These are phyloP conservation scores for Phytopythium kandeliae DNA, from an alignment of 352 stramenopile species.

Conservation along the genomic window DNA sequence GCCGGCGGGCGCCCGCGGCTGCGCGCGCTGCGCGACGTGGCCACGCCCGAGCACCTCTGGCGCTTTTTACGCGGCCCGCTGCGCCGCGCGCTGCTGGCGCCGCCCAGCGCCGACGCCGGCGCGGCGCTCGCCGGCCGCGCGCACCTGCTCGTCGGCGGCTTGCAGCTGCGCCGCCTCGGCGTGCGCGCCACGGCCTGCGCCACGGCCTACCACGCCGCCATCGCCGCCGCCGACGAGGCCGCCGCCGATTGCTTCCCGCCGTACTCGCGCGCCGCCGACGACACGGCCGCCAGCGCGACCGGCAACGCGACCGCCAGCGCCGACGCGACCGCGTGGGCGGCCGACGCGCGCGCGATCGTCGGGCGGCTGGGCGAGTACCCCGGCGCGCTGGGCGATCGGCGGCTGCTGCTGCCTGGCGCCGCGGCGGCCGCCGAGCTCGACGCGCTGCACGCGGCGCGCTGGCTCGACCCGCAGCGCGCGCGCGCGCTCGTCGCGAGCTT, in stretches of 20 bases:
- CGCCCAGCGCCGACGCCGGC: constrained; percentile 34
- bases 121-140: constrained; percentile 39
- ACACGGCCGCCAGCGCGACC: too few species aligned
- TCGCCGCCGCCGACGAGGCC: background rate
- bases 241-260: constrained; percentile 29
- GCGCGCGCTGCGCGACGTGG: constrained; percentile 26
- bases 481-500: constrained; percentile 51
- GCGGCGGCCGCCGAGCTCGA: constrained; percentile 9
- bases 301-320: too few species aligned
- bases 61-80: constrained; percentile 39
- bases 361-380: constrained; percentile 39
- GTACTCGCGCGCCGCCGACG: constrained; percentile 16
- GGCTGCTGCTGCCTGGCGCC: constrained; percentile 9
- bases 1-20: background rate
- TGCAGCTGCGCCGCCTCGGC: constrained; percentile 47
- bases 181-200: constrained; percentile 24
- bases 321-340: constrained; percentile 12
- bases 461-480: constrained; percentile 38
- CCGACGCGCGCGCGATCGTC: constrained; percentile 8
- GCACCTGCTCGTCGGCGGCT: constrained; percentile 51
- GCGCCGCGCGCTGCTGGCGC: constrained; percentile 30
- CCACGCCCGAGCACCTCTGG: constrained; percentile 45
- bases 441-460: constrained; percentile 24
- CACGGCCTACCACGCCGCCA: background rate
- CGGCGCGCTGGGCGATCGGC: constrained; percentile 12